Percentiles rank a stretch among this genome's conserved stretches.
These are phyloP conservation scores for Neurospora pannonica DNA, from an alignment of 495 filamentous ascomycete species.

Conservation along the genomic window DNA sequence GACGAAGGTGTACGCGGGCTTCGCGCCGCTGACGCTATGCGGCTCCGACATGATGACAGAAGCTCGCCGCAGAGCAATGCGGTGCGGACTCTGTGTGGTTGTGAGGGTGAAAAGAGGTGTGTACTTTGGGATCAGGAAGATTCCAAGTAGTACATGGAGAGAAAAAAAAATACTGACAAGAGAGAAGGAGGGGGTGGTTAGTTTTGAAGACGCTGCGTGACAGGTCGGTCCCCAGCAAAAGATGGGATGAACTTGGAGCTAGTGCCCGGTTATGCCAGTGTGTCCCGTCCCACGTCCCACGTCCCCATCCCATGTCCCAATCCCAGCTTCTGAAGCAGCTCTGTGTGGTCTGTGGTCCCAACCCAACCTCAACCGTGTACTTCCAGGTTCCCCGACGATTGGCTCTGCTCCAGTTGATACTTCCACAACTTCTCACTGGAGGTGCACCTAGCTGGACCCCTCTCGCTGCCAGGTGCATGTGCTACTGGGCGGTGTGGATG, in stretches of 20 bases:
- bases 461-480: not conserved
- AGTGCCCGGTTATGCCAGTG: not conserved
- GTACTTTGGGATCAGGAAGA: constrained; percentile 4
- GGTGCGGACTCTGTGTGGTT: not conserved
- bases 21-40: constrained; percentile 38
- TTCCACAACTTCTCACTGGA: not conserved
- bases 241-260: not conserved
- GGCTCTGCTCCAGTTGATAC: not conserved
- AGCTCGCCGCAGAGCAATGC: constrained; percentile 13
- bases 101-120: not conserved
- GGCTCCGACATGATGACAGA: constrained; percentile 33
- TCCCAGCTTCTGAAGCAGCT: not conserved
- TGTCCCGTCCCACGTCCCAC: not conserved
- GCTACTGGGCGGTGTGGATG: not conserved
- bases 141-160: not conserved
- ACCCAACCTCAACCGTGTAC: too few species aligned
- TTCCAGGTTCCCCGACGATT: too few species aligned
- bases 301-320: not conserved
- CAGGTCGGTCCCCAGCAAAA: not conserved
- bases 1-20: constrained; percentile 63
- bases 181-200: not conserved
- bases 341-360: not conserved
- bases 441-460: not conserved
- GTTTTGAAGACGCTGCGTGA: not conserved
- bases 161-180: not conserved